Conservation (phyloP, 108 stramenopile genomes). For the Schizochytrium sp. region DNA sequence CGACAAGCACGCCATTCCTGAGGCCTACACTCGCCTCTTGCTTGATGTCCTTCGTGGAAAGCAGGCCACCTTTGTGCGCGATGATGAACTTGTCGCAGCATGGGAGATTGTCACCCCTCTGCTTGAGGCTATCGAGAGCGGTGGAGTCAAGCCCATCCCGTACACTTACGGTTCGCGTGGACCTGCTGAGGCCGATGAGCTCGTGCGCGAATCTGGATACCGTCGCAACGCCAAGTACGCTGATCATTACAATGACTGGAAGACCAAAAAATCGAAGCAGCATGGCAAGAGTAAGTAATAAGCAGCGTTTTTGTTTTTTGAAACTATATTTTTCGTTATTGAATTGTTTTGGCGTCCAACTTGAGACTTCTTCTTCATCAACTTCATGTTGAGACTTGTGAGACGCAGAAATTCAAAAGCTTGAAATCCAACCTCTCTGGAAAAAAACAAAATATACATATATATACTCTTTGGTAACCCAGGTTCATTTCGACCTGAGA, state of each 20-base stretch:
- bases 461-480: too few species aligned
- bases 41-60: constrained; percentile 90
- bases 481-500: too few species aligned
- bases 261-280: not conserved
- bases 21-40: constrained; percentile 95
- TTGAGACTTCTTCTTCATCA: too few species aligned
- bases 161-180: constrained; percentile 75
- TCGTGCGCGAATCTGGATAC: constrained; percentile 53
- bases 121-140: constrained; percentile 84
- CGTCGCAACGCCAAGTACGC: constrained; percentile 15
- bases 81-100: constrained; percentile 90
- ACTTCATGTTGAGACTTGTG: too few species aligned
- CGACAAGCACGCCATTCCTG: constrained; percentile 79
- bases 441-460: too few species aligned
- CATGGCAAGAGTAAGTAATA: too few species aligned
- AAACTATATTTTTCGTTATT: too few species aligned
- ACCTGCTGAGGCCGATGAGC: constrained; percentile 70
- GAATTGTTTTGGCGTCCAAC: too few species aligned
- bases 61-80: constrained; percentile 91
- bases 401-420: too few species aligned
- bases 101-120: constrained; percentile 97
- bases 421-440: too few species aligned
- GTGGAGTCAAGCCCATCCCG: constrained; percentile 61
- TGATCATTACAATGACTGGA: constrained; percentile 32
- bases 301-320: too few species aligned